Evolutionary conservation across 345 rosid species (phyloP).

Genomic region (Isatis tinctoria): DNA sequence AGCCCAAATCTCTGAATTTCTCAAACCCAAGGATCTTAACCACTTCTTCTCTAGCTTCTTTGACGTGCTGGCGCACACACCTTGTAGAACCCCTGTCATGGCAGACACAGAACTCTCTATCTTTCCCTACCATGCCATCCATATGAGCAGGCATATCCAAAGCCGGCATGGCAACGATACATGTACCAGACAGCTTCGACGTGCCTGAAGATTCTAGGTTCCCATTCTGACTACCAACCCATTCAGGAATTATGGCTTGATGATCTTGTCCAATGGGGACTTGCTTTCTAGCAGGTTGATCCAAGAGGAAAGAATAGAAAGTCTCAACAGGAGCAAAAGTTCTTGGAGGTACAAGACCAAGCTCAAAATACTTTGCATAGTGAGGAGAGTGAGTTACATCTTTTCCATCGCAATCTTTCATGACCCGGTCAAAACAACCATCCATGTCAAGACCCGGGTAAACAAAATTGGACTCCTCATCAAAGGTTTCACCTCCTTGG

Average conservation of each 20-base stretch:
- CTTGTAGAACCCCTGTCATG: conserved; percentile 50
- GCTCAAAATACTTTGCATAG: conserved; percentile 34
- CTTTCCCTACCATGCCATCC: conserved; percentile 33
- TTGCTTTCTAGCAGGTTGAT: conserved; percentile 37
- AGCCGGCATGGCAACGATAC: conserved; percentile 40
- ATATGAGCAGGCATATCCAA: background rate
- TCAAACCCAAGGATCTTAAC: conserved; percentile 49
- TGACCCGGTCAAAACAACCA: conserved; percentile 25
- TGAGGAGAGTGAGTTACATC: conserved; percentile 32
- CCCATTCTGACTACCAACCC: conserved; percentile 25
- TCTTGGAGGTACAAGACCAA: conserved; percentile 24
- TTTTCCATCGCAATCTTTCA: conserved; percentile 36
- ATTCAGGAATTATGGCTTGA: conserved; percentile 49
- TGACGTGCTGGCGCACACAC: conserved; percentile 58
- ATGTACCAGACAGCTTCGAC: conserved; percentile 39
- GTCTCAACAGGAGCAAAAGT: conserved; percentile 32
- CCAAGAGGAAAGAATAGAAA: conserved; percentile 29
- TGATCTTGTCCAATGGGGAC: conserved; percentile 58
- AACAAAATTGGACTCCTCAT: conserved; percentile 27
- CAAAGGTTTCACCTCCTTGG: conserved; percentile 26
- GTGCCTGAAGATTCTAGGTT: conserved; percentile 2
- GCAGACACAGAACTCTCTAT: conserved; percentile 45
- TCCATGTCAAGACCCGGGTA: conserved; percentile 31
- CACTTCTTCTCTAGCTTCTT: conserved; percentile 55
- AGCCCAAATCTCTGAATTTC: conserved; percentile 48